A percentile compares a stretch with the other conserved stretches of the same genome.
These are phyloP conservation scores for Aspergillus puulaauensis DNA, from an alignment of 2,329 filamentous ascomycete genomes.

Conservation along the genomic window DNA sequence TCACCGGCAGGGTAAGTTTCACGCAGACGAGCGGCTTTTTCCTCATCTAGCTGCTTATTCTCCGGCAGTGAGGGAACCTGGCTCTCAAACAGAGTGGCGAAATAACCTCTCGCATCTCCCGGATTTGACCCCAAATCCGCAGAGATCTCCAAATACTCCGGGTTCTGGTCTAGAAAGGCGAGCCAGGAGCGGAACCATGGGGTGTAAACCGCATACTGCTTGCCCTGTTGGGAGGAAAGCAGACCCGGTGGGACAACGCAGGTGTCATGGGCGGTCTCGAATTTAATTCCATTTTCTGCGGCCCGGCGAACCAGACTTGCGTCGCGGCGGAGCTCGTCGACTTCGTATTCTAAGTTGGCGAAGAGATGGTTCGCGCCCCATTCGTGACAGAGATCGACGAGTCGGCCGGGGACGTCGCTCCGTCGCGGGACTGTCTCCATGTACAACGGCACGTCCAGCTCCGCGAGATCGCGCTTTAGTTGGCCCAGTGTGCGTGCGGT, in stretches of 20 bases:
- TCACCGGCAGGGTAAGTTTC: slow-evolving; percentile 74
- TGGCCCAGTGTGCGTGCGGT: slow-evolving; percentile 69
- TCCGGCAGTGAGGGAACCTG: slow-evolving; percentile 62
- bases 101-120: slow-evolving; percentile 45
- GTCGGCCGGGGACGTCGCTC: slow-evolving; percentile 58
- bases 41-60: slow-evolving; percentile 60
- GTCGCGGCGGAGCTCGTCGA: slow-evolving; percentile 82
- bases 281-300: slow-evolving; percentile 62
- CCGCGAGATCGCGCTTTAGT: slow-evolving; percentile 65
- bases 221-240: slow-evolving; percentile 66
- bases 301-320: slow-evolving; percentile 62
- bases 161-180: slow-evolving; percentile 67
- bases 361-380: slow-evolving; percentile 77
- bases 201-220: slow-evolving; percentile 79
- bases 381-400: slow-evolving; percentile 64
- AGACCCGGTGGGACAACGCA: slow-evolving; percentile 76
- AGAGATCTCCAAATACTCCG: slow-evolving; percentile 63
- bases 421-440: slow-evolving; percentile 70
- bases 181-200: slow-evolving; percentile 82
- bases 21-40: slow-evolving; percentile 59
- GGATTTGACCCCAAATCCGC: slow-evolving; percentile 61
- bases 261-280: slow-evolving; percentile 76
- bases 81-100: slow-evolving; percentile 59
- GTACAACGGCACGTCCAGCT: slow-evolving; percentile 74
- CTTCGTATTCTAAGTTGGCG: slow-evolving; percentile 87